Evolutionary conservation across 2,329 filamentous ascomycete genomes (phyloP), one percentile per base, ranked within the genome.

Genomic region (Penicillium sp.): DNA sequence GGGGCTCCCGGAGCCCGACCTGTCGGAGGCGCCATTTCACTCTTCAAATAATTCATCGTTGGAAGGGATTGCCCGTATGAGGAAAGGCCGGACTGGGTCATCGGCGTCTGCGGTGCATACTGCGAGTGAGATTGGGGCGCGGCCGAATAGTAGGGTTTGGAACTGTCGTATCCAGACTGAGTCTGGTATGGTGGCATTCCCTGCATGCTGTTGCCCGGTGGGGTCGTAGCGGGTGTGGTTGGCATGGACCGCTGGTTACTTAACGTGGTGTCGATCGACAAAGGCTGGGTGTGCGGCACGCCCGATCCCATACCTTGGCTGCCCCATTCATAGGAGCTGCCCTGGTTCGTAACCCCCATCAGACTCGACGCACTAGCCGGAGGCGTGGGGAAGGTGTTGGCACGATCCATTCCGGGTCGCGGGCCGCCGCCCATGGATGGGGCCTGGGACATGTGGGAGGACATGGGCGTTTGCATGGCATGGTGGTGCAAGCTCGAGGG

Each of bases 321-420:
- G 66, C 79, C 76, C 87, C 90, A 96, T 60, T 90, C 84, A 64
- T 91, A 94, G 27, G 78, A 84, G 52, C 69, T 77, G 21, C 87
- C 85, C 26, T 85, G 82, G 50, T 78, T 78, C 31, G 82, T 81
- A 76, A 94, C 87, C 46, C 78, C 71, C 70, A 82, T 88, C 31
- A 94, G 80, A 65, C 88, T 87, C 0, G 89, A 93, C n/a, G 89
- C 86, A 63, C 87, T 96, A 1, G 90, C 87, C 1, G 91, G 90
- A 23, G 91, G 91, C 3, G 91, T 96, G 3, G 91, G 90, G 67
- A 96, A 96, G 2, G 89, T 94, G 64, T 95, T 86, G 11, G 89
- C 84, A 36, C 91, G 81, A 48, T 96, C 90, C 25, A 94, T 70
- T 5, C 80, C 75, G 6, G 89, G 89, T 29, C 91, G 82, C 69